Percentiles rank a stretch among this genome's conserved stretches.
Conservation (phyloP, 352 stramenopile genomes). For the Phytophthora sojae region DNA sequence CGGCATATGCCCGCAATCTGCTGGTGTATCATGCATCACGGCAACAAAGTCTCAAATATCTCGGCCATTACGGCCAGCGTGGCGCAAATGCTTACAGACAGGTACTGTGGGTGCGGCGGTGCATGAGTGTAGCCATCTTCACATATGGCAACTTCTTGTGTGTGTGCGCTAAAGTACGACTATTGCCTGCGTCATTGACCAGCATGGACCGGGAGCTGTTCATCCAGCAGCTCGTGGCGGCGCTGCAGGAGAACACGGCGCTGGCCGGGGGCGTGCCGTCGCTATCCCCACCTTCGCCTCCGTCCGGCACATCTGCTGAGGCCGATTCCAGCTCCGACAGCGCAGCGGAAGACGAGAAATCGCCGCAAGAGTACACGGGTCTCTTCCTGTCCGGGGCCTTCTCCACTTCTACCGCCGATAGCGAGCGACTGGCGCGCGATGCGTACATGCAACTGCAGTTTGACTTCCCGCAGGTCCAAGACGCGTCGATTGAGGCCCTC, state of each 20-base stretch:
- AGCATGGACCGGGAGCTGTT: slow-evolving; percentile 54
- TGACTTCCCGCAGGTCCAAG: slow-evolving; percentile 57
- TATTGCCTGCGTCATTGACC: background rate
- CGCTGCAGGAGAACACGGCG: slow-evolving; percentile 57
- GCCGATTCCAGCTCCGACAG: slow-evolving; percentile 23
- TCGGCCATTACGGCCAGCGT: too few relatives aligned
- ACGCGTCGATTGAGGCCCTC: slow-evolving; percentile 48
- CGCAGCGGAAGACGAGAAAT: slow-evolving; percentile 25
- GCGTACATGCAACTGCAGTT: slow-evolving; percentile 66
- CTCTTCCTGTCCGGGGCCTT: slow-evolving; percentile 22
- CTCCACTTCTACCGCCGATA: slow-evolving; percentile 4
- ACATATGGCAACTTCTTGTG: background rate
- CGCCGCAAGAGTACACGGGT: slow-evolving; percentile 20
- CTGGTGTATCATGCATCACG: too few relatives aligned
- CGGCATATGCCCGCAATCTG: too few relatives aligned
- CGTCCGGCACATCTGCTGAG: slow-evolving; percentile 5
- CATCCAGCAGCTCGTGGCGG: slow-evolving; percentile 64
- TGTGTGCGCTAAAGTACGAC: background rate
- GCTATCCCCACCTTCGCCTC: background rate
- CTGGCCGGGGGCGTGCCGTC: slow-evolving; percentile 13
- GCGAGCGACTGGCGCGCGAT: slow-evolving; percentile 28
- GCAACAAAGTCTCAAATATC: too few relatives aligned
- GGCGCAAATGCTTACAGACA: background rate
- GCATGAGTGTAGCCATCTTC: background rate
- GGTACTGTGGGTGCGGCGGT: background rate